phyloP scores from a whole-genome alignment of 1,284 basidiomycete genomes.

The Sporisorium exsertum region DNA sequence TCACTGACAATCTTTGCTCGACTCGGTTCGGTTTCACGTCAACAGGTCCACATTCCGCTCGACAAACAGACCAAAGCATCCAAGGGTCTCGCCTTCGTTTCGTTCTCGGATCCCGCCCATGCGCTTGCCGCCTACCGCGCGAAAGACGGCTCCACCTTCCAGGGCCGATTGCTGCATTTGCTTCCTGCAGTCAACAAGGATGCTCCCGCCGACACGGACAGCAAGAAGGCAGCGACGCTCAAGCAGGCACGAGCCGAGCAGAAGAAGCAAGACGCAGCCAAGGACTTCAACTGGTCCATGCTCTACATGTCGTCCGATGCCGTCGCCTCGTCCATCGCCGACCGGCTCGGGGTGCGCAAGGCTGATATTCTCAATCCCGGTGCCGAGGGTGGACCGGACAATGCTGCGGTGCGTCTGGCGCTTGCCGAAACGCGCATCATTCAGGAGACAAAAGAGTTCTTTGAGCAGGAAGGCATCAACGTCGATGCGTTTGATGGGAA shows the following conservation, averaged over 20 bases:
- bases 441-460: conserved; percentile 88
- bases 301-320: conserved; percentile 97
- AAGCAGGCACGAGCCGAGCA: conserved; percentile 76
- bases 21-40: conserved; percentile 1
- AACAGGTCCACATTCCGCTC: conserved; percentile 84
- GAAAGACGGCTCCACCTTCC: conserved; percentile 87
- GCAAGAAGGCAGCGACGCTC: conserved; percentile 46
- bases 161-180: conserved; percentile 90
- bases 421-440: conserved; percentile 96
- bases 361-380: conserved; percentile 80
- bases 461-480: conserved; percentile 73
- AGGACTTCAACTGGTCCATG: conserved; percentile 95
- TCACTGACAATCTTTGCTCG: conserved; percentile 14
- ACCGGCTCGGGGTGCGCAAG: conserved; percentile 84
- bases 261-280: conserved; percentile 79
- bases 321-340: conserved; percentile 83
- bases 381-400: conserved; percentile 45
- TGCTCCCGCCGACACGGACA: conserved; percentile 32
- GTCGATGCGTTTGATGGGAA: conserved; percentile 70
- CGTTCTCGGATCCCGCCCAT: conserved; percentile 76
- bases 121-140: conserved; percentile 82
- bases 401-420: conserved; percentile 86
- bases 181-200: conserved; percentile 80
- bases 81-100: conserved; percentile 82
- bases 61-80: conserved; percentile 77